Conservation (phyloP, 192 early-diverging fungal genomes). For the Backusella australiensis region DNA sequence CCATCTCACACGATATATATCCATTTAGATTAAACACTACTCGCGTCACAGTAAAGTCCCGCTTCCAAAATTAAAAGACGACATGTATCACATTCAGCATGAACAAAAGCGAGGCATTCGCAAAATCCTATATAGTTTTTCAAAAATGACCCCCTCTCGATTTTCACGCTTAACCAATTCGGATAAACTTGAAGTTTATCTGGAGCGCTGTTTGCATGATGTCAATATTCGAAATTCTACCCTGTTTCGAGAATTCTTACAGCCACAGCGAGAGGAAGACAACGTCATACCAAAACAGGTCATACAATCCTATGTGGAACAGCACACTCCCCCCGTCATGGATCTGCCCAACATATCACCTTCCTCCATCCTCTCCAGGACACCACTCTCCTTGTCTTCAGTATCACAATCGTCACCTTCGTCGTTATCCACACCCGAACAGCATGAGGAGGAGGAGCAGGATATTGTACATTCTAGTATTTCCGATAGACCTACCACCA, state of each 20-base stretch:
- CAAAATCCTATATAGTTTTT: constrained; percentile 7
- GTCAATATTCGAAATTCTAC: constrained; percentile 17
- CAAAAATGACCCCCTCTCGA: background rate
- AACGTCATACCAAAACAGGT: constrained; percentile 10
- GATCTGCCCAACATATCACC: background rate
- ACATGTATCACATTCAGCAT: background rate
- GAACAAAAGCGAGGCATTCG: background rate
- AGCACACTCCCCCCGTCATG: background rate
- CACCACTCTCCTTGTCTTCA: background rate
- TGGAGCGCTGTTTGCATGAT: constrained; percentile 6
- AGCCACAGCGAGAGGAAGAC: constrained; percentile 48
- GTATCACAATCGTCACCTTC: background rate
- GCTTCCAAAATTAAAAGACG: constrained; percentile 20
- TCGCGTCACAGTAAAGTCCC: constrained; percentile 21
- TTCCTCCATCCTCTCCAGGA: background rate
- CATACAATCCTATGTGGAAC: background rate
- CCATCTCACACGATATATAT: background rate
- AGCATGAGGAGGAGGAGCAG: background rate
- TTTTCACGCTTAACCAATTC: constrained; percentile 8
- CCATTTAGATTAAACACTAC: constrained; percentile 20
- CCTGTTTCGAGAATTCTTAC: constrained; percentile 46
- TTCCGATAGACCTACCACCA: constrained; percentile 15
- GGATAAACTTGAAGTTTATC: constrained; percentile 13
- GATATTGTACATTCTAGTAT: background rate
- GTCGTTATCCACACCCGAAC: background rate